phyloP scores from a whole-genome alignment of 805 yeast species.

The Nakazawaea anatomiae region DNA sequence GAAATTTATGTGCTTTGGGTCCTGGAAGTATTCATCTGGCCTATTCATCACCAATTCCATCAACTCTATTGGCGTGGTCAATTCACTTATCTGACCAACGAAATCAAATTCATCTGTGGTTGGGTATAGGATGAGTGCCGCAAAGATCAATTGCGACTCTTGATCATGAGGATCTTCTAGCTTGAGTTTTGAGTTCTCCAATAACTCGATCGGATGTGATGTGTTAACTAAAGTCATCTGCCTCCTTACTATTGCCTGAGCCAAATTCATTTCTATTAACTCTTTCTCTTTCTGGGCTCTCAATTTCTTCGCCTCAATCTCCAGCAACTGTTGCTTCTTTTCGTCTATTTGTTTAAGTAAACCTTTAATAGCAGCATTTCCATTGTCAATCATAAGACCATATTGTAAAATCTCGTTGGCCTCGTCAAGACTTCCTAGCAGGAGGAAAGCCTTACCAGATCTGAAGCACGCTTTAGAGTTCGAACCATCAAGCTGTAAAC shows the following conservation, averaged over 20 bases:
- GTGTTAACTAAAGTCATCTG: conserved; percentile 46
- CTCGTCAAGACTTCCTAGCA: conserved; percentile 65
- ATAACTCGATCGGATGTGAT: conserved; percentile 47
- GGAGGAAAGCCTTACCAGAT: conserved; percentile 74
- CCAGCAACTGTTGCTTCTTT: conserved; percentile 18
- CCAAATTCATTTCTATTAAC: conserved; percentile 36
- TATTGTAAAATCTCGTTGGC: conserved; percentile 60
- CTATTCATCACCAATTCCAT: conserved; percentile 56
- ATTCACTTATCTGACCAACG: conserved; percentile 68
- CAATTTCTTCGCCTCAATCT: conserved; percentile 22
- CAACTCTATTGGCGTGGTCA: conserved; percentile 58
- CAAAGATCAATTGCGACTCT: conserved; percentile 76
- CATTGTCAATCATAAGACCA: conserved; percentile 56
- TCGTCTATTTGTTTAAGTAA: conserved; percentile 36
- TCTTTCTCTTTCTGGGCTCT: conserved; percentile 35
- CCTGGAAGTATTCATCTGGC: conserved; percentile 64
- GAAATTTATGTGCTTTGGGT: conserved; percentile 57
- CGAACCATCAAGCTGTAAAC: conserved; percentile 56
- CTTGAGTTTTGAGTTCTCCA: conserved; percentile 45
- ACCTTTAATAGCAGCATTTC: conserved; percentile 48
- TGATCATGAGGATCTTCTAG: conserved; percentile 62
- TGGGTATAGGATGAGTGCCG: conserved; percentile 79
- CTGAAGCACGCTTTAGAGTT: conserved; percentile 83
- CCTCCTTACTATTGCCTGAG: conserved; percentile 58
- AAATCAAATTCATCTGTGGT: conserved; percentile 80